Percentiles rank a stretch among this genome's conserved stretches.
These are phyloP conservation scores for Cephalotrichum gorgonifer DNA, from an alignment of 2,329 filamentous ascomycete species.

Conservation along the genomic window DNA sequence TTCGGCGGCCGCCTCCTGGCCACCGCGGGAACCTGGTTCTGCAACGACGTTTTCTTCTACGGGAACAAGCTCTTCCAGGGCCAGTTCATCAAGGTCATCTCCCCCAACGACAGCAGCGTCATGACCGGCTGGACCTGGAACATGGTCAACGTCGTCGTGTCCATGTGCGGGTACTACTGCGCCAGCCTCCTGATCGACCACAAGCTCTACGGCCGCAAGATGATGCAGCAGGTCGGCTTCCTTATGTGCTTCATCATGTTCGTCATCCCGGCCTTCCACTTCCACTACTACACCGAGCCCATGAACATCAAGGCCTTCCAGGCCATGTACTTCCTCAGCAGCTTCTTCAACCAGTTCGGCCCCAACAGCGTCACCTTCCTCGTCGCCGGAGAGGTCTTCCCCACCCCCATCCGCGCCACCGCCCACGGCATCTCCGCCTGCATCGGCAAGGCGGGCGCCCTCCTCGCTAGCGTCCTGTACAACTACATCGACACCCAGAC, in stretches of 20 bases:
- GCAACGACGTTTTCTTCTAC: conserved; percentile 98
- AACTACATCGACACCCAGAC: conserved; percentile 82
- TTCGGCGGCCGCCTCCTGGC: conserved; percentile 82
- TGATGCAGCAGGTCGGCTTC: conserved; percentile 94
- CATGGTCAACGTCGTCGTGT: conserved; percentile 80
- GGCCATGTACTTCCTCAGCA: conserved; percentile 95
- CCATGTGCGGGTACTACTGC: conserved; percentile 78
- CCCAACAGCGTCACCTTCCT: conserved; percentile 96
- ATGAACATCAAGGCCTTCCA: conserved; percentile 80
- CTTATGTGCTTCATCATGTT: conserved; percentile 89
- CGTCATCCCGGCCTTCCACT: conserved; percentile 81
- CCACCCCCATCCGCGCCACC: conserved; percentile 82
- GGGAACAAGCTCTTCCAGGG: conserved; percentile 96
- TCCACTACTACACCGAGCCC: conserved; percentile 65
- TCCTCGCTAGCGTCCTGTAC: conserved; percentile 81
- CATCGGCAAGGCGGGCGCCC: conserved; percentile 77
- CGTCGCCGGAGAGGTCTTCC: conserved; percentile 92
- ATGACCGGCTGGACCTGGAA: conserved; percentile 90
- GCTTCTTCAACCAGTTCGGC: conserved; percentile 98
- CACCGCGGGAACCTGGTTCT: conserved; percentile 84
- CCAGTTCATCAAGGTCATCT: conserved; percentile 79
- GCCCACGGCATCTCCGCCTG: conserved; percentile 94
- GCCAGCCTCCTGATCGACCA: conserved; percentile 87
- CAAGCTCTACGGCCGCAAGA: conserved; percentile 92
- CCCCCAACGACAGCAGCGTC: conserved; percentile 56